Base-by-base conservation (phyloP, 2,329 filamentous ascomycete species). In the Penicillium polonicum region DNA sequence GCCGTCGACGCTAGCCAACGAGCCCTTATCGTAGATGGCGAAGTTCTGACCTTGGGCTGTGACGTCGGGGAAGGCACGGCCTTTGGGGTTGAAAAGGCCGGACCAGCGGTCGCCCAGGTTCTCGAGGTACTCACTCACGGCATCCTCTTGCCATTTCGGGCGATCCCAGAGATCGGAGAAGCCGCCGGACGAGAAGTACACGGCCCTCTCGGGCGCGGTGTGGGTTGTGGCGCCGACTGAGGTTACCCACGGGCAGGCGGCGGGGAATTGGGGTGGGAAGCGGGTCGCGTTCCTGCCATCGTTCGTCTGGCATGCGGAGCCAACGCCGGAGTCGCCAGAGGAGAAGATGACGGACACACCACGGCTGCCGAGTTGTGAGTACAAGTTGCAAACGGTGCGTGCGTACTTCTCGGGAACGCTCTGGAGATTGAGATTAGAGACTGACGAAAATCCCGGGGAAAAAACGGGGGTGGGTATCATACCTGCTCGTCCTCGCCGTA, bases 301-400 rank as follows among this genome's bases (percentile, higher is more conserved):
- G 62, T 71, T 72, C 38, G 68, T 74, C 49, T 62, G 55, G 65
- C 65, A 76, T 8, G 67, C 68, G 15, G 69, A 53, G 21, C 72
- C 78, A 29, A 80, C 78, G 31, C 79, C 80, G 13, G 72, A 76
- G 65, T 83, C 80, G 19, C 80, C 80, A 1, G 78, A 80, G 3
- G 79, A 78, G 60, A 81, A 77, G 60, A 82, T 67, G 21, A 82
- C 70, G 5, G 76, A 78, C 2, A 80, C 77, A 25, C 80, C 80
- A 48, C 80, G 79, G 57, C 79, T 74, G 19, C 79, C 80, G 25
- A 83, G 77, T 62, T 83, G 82, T 52, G 79, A 73, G 66, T 72
- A 79, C 41, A 79, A 68, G 59, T 73, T 74, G 63, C 78, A 80
- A 44, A 79, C 74, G 23, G 64, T 62, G 43, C 63, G 65, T 50